Conservation (phyloP, 305 asterid species). For the Lippia alba region DNA sequence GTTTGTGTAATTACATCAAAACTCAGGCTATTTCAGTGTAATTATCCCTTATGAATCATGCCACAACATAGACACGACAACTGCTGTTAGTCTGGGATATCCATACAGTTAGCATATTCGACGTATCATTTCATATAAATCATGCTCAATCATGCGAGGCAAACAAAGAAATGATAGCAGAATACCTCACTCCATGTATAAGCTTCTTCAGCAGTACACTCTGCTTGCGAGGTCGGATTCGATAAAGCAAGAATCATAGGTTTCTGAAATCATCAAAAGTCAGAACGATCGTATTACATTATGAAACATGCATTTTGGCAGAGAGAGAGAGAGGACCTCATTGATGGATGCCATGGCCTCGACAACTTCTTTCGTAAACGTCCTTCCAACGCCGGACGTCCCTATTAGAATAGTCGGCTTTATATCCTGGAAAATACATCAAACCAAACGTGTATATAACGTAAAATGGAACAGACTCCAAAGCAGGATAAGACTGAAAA, state of each 20-base stretch:
- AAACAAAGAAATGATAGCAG: background rate
- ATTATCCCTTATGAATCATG: background rate
- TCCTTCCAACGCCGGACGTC: constrained; percentile 90
- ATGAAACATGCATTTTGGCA: background rate
- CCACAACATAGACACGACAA: background rate
- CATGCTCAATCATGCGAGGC: too few species aligned
- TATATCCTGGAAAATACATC: constrained; percentile 55
- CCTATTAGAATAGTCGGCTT: constrained; percentile 93
- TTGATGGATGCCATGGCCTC: constrained; percentile 94
- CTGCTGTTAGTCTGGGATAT: too few species aligned
- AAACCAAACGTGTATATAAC: too few species aligned
- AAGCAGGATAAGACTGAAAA: background rate
- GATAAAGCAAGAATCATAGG: constrained; percentile 93
- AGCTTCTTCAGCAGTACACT: constrained; percentile 98
- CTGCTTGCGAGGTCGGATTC: constrained; percentile 95
- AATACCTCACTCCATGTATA: constrained; percentile 90
- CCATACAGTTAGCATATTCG: too few species aligned
- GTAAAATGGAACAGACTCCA: background rate
- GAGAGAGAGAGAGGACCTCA: constrained; percentile 48
- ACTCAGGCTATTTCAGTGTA: too few species aligned
- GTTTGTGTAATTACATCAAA: too few species aligned
- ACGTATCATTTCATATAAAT: too few species aligned
- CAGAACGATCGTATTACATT: constrained; percentile 2
- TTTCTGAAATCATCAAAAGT: constrained; percentile 53
- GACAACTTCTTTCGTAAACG: constrained; percentile 84